phyloP scores from a whole-genome alignment of 2,329 filamentous ascomycete genomes.

The Ophiobolus disseminans region DNA sequence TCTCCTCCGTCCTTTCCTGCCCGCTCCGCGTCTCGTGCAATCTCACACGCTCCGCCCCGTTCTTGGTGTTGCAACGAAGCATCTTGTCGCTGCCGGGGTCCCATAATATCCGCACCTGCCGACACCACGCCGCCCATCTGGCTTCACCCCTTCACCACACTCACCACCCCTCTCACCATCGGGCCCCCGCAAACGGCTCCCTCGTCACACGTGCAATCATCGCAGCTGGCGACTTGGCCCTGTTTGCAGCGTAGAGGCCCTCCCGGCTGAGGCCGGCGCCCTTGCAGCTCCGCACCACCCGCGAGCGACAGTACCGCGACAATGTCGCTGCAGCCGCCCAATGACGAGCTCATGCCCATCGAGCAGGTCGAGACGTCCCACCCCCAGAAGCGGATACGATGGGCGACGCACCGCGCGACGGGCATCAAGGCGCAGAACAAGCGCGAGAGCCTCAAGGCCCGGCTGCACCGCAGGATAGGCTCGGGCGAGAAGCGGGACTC shows the following conservation, averaged over 20 bases:
- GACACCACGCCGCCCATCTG: conserved; percentile 16
- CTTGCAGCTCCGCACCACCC: conserved; percentile 32
- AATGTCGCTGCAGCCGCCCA: conserved; percentile 24
- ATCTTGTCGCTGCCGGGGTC: conserved; percentile 14
- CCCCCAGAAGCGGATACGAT: conserved; percentile 81
- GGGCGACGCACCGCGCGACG: conserved; percentile 90
- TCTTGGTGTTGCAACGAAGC: conserved; percentile 14
- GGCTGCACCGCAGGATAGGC: conserved; percentile 68
- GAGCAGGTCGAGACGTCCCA: conserved; percentile 61
- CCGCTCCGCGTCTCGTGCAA: conserved; percentile 15
- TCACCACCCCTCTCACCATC: conserved; percentile 17
- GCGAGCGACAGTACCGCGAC: conserved; percentile 21
- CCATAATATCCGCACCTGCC: conserved; percentile 23
- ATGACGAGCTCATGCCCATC: conserved; percentile 33
- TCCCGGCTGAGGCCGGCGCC: conserved; percentile 48
- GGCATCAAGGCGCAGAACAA: conserved; percentile 79
- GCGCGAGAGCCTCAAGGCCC: conserved; percentile 80
- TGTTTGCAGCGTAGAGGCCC: conserved; percentile 38
- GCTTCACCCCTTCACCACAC: conserved; percentile 24
- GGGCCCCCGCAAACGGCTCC: conserved; percentile 12
- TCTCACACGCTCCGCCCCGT: conserved; percentile 12
- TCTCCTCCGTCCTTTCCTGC: conserved; percentile 7
- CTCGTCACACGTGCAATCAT: conserved; percentile 6
- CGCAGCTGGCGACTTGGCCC: conserved; percentile 38
- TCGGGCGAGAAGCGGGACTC: conserved; percentile 69